Evolutionary conservation across 192 early-diverging fungal genomes (phyloP).

Genomic region (Phlyctochytrium planicorne): DNA sequence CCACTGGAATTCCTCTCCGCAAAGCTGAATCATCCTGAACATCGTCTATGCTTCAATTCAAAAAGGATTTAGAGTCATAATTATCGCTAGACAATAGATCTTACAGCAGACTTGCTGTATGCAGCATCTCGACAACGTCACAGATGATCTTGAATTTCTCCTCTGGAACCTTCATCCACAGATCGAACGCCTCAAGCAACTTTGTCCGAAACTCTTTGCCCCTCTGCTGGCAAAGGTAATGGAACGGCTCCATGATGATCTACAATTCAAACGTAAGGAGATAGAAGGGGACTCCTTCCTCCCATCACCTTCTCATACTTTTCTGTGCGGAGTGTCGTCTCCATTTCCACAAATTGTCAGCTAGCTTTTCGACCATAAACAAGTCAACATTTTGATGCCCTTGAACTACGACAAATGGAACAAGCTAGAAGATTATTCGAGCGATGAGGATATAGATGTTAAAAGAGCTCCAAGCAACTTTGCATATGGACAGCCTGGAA

Average conservation of each 20-base stretch:
- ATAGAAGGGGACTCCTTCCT: too few relatives aligned
- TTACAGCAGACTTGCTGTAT: constrained; percentile 89
- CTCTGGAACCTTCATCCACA: constrained; percentile 78
- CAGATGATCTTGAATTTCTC: constrained; percentile 69
- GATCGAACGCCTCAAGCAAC: constrained; percentile 88
- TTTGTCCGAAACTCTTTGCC: constrained; percentile 94
- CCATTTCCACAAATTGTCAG: too few relatives aligned
- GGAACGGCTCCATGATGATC: constrained; percentile 89
- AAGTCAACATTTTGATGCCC: too few relatives aligned
- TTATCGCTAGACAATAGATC: constrained; percentile 7
- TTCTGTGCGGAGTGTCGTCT: too few relatives aligned
- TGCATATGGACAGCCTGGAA: neutral
- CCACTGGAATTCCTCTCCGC: constrained; percentile 85
- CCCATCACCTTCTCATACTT: too few relatives aligned
- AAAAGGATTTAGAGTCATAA: neutral
- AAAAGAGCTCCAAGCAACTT: too few relatives aligned
- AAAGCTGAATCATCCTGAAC: constrained; percentile 91
- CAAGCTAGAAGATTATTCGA: neutral
- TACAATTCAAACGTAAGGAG: neutral
- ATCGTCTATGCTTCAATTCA: constrained; percentile 78
- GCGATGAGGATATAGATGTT: neutral
- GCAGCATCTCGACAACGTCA: constrained; percentile 89
- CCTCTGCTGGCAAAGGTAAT: constrained; percentile 79
- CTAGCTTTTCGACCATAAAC: too few relatives aligned
- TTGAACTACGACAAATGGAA: constrained; percentile 9